These are phyloP conservation scores for Linnemannia elongata DNA, from an alignment of 192 early-diverging fungal species.

Conservation along the genomic window DNA sequence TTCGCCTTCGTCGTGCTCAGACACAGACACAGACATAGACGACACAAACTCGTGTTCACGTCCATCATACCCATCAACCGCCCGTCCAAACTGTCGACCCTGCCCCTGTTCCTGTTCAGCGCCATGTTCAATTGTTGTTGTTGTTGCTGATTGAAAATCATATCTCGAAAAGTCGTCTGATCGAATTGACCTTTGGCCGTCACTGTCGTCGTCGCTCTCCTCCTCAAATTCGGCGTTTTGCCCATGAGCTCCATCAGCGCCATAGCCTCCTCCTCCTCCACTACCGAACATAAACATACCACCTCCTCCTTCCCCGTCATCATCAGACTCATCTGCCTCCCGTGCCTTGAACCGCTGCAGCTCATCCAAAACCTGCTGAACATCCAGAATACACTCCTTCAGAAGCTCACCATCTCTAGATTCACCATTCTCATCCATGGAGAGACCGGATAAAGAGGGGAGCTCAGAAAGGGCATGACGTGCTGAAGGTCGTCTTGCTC, in stretches of 20 bases:
- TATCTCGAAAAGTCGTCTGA: slow-evolving; percentile 27
- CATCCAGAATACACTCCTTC: slow-evolving; percentile 13
- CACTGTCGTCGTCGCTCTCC: not conserved
- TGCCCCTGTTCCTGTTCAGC: not conserved
- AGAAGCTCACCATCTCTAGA: not conserved
- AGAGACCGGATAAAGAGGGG: not conserved
- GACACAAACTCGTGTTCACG: not conserved
- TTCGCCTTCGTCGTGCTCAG: not conserved
- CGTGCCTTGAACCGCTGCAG: not conserved
- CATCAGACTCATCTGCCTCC: slow-evolving; percentile 16
- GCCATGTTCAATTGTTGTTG: not conserved
- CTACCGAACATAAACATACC: not conserved
- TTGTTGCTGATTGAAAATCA: not conserved
- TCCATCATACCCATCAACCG: not conserved
- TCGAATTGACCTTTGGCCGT: slow-evolving; percentile 15
- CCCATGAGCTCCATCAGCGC: not conserved
- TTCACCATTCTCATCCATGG: not conserved
- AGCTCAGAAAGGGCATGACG: slow-evolving; percentile 12
- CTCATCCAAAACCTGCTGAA: slow-evolving; percentile 2
- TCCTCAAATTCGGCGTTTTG: not conserved
- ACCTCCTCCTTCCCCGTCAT: not conserved
- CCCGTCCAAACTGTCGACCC: not conserved
- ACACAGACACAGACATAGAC: not conserved
- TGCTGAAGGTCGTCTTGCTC: slow-evolving; percentile 21
- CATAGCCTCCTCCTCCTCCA: not conserved